Evolutionary conservation across 1,139 yeast genomes (phyloP), one percentile per base, ranked within the genome.

Genomic region (Yamadazyma trypodendri): DNA sequence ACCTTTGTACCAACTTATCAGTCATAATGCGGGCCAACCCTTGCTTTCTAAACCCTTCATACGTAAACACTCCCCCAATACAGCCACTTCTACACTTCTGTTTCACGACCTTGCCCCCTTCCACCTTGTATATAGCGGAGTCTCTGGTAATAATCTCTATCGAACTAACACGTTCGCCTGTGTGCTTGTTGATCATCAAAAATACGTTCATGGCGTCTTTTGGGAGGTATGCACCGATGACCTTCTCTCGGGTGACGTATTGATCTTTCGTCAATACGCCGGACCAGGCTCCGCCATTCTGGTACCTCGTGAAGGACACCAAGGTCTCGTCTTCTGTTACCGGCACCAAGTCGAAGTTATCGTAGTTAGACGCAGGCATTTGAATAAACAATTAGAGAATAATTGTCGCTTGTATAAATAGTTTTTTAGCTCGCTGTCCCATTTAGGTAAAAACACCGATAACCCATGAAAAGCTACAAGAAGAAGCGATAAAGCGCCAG

Each of bases 1-100:
- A 55, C 21, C 51, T 32, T n/a, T 61, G 59, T 24, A 63, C 62
- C 31, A 75, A 48, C 37, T 65, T 59, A 45, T 76, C 79, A 34
- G 84, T 68, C 87, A 85, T 77, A 27, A 64, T 52, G 20, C 62
- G 61, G 2, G 87, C 90, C 49, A 78, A 79, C 1, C 92, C 89
- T 46, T 75, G 72, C 16, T 83, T 81, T 41, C 95, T 70, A 51
- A 70, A 59, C 36, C 71, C 65, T 7, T 69, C 67, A 23, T 76
- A 69, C 1, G 90, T 82, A 56, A 64, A 84, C 0, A 84, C 89
- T 11, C 81, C 80, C 15, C 88, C 87, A 40, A 82, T 64, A 42
- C 84, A 75, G 3, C 77, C 77, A 42, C 73, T 60, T n/a, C 69
- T 53, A 7, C 76, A 62, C 3, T 53, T 37, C 1, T 44, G 38